phyloP scores from a whole-genome alignment of 208 protist species.

The Wallacemonas sp. region DNA sequence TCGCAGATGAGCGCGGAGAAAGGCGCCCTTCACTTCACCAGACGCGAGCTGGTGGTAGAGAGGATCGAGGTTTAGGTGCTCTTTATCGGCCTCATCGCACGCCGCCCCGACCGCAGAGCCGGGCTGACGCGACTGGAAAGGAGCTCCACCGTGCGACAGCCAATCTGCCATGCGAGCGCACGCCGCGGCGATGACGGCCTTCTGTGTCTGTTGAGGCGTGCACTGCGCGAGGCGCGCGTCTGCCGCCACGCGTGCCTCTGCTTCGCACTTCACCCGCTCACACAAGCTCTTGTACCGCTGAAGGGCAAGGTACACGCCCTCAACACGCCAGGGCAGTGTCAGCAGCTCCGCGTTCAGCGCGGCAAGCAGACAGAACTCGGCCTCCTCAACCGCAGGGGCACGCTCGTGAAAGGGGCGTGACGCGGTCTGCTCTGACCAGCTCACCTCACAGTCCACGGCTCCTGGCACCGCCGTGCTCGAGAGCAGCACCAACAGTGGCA shows the following conservation, averaged over 20 bases:
- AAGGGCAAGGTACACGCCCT: constrained; percentile 32
- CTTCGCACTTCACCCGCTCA: constrained; percentile 2
- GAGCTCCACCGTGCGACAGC: constrained; percentile 12
- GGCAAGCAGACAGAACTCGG: constrained; percentile 14
- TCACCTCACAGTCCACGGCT: too few species aligned
- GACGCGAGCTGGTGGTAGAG: constrained; percentile 15
- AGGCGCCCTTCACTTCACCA: background rate
- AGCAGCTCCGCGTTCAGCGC: constrained; percentile 16
- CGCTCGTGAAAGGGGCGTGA: too few species aligned
- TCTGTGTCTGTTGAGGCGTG: background rate
- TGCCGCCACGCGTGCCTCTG: background rate
- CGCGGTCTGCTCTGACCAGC: too few species aligned
- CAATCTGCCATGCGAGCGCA: constrained; percentile 10
- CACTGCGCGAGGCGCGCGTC: background rate
- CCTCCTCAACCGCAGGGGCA: background rate
- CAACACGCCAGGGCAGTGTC: constrained; percentile 40
- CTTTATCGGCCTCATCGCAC: constrained; percentile 10
- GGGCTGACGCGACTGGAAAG: background rate
- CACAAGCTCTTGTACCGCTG: constrained; percentile 31
- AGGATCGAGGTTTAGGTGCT: constrained; percentile 2
- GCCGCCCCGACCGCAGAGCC: background rate
- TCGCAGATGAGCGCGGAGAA: constrained; percentile 26
- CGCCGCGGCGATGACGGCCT: constrained; percentile 1
- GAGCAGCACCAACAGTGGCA: constrained; percentile 31
- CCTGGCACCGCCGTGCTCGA: too few species aligned